These are phyloP conservation scores for Schizochytrium sp. DNA, from an alignment of 108 stramenopile species.

Conservation along the genomic window DNA sequence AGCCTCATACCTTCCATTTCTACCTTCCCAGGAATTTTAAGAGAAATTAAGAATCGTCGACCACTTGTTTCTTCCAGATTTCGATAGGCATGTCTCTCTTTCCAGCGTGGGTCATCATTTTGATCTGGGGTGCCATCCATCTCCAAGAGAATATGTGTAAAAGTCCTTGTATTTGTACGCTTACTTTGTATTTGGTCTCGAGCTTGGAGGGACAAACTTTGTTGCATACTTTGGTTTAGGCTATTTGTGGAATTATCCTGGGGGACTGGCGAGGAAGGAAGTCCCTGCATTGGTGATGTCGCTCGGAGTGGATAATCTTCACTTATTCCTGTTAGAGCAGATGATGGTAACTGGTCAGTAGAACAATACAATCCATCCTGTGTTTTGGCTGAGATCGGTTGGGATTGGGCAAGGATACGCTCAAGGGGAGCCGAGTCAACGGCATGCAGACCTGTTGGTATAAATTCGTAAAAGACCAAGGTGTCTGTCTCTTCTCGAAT, in stretches of 20 bases:
- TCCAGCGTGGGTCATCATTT: slow-evolving; percentile 29
- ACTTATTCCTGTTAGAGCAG: too few relatives aligned
- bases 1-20: slow-evolving; percentile 54
- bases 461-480: slow-evolving; percentile 57
- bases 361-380: neutral
- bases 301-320: too few relatives aligned
- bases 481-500: slow-evolving; percentile 37
- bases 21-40: slow-evolving; percentile 21
- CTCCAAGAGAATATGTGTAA: slow-evolving; percentile 53
- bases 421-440: slow-evolving; percentile 42
- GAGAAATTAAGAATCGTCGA: slow-evolving; percentile 58
- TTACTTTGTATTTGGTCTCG: too few relatives aligned
- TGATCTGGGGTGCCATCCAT: neutral
- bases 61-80: slow-evolving; percentile 49
- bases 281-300: too few relatives aligned
- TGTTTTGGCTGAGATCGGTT: neutral
- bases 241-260: too few relatives aligned
- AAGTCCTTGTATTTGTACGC: neutral
- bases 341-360: neutral
- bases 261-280: too few relatives aligned
- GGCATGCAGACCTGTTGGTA: slow-evolving; percentile 27
- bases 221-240: neutral
- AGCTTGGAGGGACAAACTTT: too few relatives aligned
- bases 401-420: slow-evolving; percentile 20
- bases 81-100: slow-evolving; percentile 49